Evolutionary conservation across 306 rosid genomes (phyloP).

Genomic region (Malus sieversii): DNA sequence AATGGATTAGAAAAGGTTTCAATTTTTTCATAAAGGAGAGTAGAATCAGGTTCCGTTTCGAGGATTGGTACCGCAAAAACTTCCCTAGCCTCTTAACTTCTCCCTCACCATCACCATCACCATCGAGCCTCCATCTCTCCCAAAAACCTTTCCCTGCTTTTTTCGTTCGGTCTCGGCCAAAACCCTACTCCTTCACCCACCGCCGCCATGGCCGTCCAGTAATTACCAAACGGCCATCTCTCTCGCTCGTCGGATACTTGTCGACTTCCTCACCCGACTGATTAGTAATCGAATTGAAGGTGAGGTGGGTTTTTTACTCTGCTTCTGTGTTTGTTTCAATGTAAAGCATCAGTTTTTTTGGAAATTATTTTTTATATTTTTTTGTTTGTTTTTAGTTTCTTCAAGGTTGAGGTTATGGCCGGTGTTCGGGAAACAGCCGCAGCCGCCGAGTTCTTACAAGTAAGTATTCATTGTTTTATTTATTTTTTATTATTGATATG

Average conservation of each 20-base stretch:
- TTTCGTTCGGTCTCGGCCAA: background rate
- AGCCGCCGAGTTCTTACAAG: conserved; percentile 51
- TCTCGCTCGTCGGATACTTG: background rate
- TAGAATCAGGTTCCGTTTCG: too few relatives aligned
- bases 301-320: background rate
- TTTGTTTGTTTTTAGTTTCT: background rate
- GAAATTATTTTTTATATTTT: background rate
- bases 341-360: background rate
- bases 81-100: too few relatives aligned
- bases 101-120: too few relatives aligned
- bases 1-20: too few relatives aligned
- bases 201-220: background rate
- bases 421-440: conserved; percentile 35
- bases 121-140: too few relatives aligned
- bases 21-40: too few relatives aligned
- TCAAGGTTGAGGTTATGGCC: conserved; percentile 28
- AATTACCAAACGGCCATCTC: background rate
- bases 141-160: too few relatives aligned
- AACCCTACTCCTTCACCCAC: background rate
- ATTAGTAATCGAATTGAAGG: background rate
- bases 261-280: background rate
- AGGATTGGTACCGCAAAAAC: too few relatives aligned
- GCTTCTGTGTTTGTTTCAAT: background rate
- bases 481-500: background rate
- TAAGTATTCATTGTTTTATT: conserved; percentile 4